phyloP scores from a whole-genome alignment of 192 early-diverging fungal species.

The Coemansia furcata region DNA sequence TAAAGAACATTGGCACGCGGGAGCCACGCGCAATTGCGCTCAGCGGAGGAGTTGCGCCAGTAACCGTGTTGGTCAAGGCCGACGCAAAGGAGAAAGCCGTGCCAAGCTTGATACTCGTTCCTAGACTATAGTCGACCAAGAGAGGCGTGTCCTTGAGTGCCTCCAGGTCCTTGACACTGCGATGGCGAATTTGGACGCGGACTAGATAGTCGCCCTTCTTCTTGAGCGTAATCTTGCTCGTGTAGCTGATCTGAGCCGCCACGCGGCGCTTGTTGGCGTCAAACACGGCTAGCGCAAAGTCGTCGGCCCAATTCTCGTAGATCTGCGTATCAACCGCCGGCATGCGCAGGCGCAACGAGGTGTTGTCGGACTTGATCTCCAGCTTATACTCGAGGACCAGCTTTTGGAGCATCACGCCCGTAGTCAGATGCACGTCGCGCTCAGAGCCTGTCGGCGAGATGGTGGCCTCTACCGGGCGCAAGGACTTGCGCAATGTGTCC shows the following conservation, averaged over 20 bases:
- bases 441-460: conserved; percentile 65
- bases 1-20: conserved; percentile 47
- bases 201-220: conserved; percentile 83
- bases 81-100: conserved; percentile 28
- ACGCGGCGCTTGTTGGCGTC: conserved; percentile 78
- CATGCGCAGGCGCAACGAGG: conserved; percentile 47
- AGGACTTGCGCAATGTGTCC: conserved; percentile 61
- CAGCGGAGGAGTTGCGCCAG: conserved; percentile 53
- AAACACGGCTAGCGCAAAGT: conserved; percentile 65
- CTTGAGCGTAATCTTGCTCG: conserved; percentile 63
- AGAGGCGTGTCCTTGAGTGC: conserved; percentile 64
- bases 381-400: conserved; percentile 76
- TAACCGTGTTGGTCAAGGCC: conserved; percentile 57
- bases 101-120: conserved; percentile 51
- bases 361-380: conserved; percentile 55
- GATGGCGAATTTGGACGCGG: conserved; percentile 73
- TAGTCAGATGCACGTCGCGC: conserved; percentile 71
- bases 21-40: conserved; percentile 59
- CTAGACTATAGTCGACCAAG: conserved; percentile 63
- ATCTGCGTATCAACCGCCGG: conserved; percentile 57
- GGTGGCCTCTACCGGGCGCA: conserved; percentile 64
- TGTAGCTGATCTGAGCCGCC: conserved; percentile 69
- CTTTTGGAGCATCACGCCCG: conserved; percentile 64
- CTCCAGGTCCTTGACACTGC: conserved; percentile 68
- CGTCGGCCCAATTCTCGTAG: conserved; percentile 79